A percentile compares a stretch with the other conserved stretches of the same genome.
Conservation (phyloP, 2,329 filamentous ascomycete species). For the Neurospora crassa region DNA sequence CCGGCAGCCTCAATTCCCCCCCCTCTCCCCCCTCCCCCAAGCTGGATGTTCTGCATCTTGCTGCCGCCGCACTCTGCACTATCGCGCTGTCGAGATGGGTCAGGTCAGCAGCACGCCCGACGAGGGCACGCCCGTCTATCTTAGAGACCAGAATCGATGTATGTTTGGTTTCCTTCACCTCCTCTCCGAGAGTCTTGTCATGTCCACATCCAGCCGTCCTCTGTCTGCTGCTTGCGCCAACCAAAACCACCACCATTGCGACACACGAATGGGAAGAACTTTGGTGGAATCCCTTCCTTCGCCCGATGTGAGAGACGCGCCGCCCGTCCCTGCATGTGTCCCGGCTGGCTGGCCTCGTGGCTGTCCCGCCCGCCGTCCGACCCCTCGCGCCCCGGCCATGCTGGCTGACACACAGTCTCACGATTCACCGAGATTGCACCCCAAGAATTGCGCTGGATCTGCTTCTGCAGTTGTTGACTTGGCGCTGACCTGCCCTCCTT, state of each 20-base stretch:
- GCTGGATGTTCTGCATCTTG: conserved; percentile 6
- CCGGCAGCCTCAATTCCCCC: conserved; percentile 1
- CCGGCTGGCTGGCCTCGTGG: background rate
- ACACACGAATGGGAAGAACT: background rate
- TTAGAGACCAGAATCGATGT: conserved; percentile 91
- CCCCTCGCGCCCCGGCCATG: background rate
- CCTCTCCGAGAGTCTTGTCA: background rate
- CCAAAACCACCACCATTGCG: background rate
- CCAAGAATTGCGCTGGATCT: background rate
- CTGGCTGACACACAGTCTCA: conserved; percentile 1
- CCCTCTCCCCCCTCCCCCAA: background rate
- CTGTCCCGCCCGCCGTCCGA: conserved; percentile 4
- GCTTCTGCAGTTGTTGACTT: background rate
- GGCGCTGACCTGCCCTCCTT: conserved; percentile 12
- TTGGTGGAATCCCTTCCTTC: background rate
- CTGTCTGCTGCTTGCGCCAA: background rate
- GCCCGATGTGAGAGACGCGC: background rate
- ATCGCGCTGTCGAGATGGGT: conserved; percentile 59
- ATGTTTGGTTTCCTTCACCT: conserved; percentile 18
- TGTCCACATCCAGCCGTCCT: background rate
- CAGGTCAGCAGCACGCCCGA: conserved; percentile 83
- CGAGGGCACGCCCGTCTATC: conserved; percentile 68
- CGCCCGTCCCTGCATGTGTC: background rate
- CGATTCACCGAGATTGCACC: conserved; percentile 8
- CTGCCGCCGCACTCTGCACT: conserved; percentile 12